Percentiles rank a stretch among this genome's conserved stretches.
Evolutionary conservation across 805 yeast genomes (phyloP).

Genomic region (Wickerhamomyces pijperi): DNA sequence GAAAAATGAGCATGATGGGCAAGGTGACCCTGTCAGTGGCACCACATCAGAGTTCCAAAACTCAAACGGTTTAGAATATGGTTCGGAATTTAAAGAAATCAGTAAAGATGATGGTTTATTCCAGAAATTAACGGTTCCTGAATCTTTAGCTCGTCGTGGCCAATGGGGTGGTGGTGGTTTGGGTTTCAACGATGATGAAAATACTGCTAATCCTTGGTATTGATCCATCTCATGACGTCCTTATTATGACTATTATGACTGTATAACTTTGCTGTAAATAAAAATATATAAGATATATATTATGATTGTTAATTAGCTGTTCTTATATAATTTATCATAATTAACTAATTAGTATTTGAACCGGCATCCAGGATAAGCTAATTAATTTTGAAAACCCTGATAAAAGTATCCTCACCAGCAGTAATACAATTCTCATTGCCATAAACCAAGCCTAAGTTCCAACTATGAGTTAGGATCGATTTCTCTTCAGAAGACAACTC

Average conservation of each 20-base stretch:
- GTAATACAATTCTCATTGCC: not conserved
- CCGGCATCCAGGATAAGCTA: too few relatives aligned
- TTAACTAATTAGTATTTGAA: too few relatives aligned
- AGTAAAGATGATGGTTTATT: slow-evolving; percentile 36
- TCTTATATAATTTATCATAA: too few relatives aligned
- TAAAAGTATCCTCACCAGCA: not conserved
- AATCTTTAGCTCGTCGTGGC: slow-evolving; percentile 34
- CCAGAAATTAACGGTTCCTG: slow-evolving; percentile 36
- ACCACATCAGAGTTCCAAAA: too few relatives aligned
- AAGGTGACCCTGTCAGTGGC: too few relatives aligned
- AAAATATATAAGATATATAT: too few relatives aligned
- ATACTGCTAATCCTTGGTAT: slow-evolving; percentile 54
- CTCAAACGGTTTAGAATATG: slow-evolving; percentile 1
- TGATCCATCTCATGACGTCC: not conserved
- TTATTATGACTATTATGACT: too few relatives aligned
- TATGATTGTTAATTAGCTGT: too few relatives aligned
- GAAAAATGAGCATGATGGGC: too few relatives aligned
- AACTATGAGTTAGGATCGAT: not conserved
- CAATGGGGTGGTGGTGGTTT: slow-evolving; percentile 30
- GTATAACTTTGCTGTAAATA: too few relatives aligned
- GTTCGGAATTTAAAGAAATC: not conserved
- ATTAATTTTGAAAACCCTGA: not conserved
- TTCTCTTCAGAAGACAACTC: not conserved
- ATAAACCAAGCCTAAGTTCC: not conserved
- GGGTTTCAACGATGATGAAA: slow-evolving; percentile 22